Evolutionary conservation across 208 protist species (phyloP), one percentile per base, ranked within the genome.

Genomic region (Wallacemonas rigidus): DNA sequence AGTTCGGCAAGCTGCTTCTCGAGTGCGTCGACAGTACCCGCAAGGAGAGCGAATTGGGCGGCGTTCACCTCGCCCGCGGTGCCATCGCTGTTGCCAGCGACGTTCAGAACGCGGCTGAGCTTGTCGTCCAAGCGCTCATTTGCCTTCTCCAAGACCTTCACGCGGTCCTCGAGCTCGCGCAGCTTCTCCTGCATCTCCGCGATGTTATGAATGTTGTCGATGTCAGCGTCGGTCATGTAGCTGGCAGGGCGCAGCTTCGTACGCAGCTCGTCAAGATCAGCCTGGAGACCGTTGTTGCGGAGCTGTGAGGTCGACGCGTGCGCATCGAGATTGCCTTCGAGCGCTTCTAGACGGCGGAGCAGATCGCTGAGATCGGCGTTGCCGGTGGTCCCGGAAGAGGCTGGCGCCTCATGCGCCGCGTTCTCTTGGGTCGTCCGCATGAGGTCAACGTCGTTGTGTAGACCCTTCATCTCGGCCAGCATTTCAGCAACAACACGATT

Each of bases 401-500:
- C 40, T 26, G 9, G 6, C 50, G 55, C 39, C 5, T 62, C 6
- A 4, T 47, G 35, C 9, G 54, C 38, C 43, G n/a, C 47, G 50
- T 71, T 65, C 51, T 69, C 51, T 14, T 69, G 60, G 14, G 60
- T 9, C 2, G 82, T 88, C 15, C 80, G 85, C 58, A 96, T 83
- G 2, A 84, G 57, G 56, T 94, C 87, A 2, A 96, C 76, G 58
- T 94, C 87, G 3, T 76, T 77, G 68, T 96, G 88, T 40, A 96
- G 74, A 7, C 40, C 78, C 81, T 89, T 89, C 87, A 96, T 93
- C 75, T 94, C 85, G 2, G 71, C 86, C 41, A 96, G 72, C 44
- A 94, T 96, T 75, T 96, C 91, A n/a, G 91, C 91, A 64, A 96
- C 91, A n/a, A 96, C 86, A 55, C 91, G 91, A 80, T 96, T 96